Base-by-base conservation (phyloP, 805 yeast genomes). In the Sugiyamaella smithiae region DNA sequence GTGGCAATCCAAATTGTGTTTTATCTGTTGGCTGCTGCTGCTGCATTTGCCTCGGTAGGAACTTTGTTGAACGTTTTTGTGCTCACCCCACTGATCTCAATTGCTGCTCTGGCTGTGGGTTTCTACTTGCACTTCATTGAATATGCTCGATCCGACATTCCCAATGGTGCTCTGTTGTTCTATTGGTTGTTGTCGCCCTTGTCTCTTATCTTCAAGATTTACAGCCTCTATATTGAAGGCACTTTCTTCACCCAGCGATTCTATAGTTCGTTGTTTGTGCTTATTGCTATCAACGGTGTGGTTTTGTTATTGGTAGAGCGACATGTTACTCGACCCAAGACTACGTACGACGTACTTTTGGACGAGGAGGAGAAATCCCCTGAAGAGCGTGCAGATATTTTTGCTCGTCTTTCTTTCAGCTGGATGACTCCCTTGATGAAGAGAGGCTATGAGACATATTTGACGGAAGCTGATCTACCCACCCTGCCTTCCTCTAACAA, bases 391-490 rank as follows among this genome's bases (percentile, higher is more conserved):
- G 86, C 88, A 9, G 82, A 90, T 62, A 69, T 89, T 12, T 79
- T 91, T 54, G 84, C 95, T 2, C 72, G 78, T 45, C 70, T 91
- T 45, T 83, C 95, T 0, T 91, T 93, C 65, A 70, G 82, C 23
- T 93, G 99, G 98, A 88, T 93, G 95, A 81, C 88, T 17, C 81
- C 77, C 1, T 70, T 93, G 59, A 88, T 93, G 83, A 77, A 70
- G 56, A 78, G 78, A 46, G 98, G 98, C 12, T 85, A 84, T 59
- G 69, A 73, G 36, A 79, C 78, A 52, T 80, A 60, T 58, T 70
- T 71, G 28, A 63, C 71, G 7, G 66, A 63, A 25, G 66, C 70
- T 1, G 97, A 91, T 66, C 76, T 91, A 51, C 97, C 96, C 14
- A 76, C 78, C 14, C 76, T 93, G 44, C 97, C 98, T 9, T 65